Conservation (phyloP, 768 basidiomycete genomes). For the Mycena galericulata region DNA sequence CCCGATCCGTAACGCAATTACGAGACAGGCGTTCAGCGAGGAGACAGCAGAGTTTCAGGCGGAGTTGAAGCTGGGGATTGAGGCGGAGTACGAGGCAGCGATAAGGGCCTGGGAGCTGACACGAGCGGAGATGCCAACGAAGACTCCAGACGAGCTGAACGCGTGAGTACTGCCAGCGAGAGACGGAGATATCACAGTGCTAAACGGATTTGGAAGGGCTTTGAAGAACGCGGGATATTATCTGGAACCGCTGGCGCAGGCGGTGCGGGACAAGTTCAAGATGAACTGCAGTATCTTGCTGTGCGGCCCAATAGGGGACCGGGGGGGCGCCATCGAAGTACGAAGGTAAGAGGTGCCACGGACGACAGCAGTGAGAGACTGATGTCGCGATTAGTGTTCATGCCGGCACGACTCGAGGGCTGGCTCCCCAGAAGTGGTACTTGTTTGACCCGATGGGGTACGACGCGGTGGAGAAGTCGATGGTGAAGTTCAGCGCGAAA, state of each 20-base stretch:
- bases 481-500: no score
- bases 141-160: background rate
- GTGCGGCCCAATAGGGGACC: no score
- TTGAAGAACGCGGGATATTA: background rate
- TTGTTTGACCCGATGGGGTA: no score
- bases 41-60: background rate
- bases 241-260: background rate
- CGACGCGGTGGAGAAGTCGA: no score
- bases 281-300: no score
- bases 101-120: slow-evolving; percentile 3
- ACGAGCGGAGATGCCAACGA: background rate
- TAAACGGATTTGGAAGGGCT: background rate
- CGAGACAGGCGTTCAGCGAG: background rate
- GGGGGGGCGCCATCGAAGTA: no score
- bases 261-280: background rate
- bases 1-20: background rate
- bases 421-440: no score
- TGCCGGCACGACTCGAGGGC: background rate
- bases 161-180: background rate
- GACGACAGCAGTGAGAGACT: background rate
- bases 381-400: background rate
- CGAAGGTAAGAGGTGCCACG: no score
- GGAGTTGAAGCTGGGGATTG: background rate
- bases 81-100: background rate
- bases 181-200: background rate